Percentiles rank a stretch among this genome's conserved stretches.
Conservation (phyloP, 805 yeast genomes). For the Hanseniaspora valbyensis region DNA sequence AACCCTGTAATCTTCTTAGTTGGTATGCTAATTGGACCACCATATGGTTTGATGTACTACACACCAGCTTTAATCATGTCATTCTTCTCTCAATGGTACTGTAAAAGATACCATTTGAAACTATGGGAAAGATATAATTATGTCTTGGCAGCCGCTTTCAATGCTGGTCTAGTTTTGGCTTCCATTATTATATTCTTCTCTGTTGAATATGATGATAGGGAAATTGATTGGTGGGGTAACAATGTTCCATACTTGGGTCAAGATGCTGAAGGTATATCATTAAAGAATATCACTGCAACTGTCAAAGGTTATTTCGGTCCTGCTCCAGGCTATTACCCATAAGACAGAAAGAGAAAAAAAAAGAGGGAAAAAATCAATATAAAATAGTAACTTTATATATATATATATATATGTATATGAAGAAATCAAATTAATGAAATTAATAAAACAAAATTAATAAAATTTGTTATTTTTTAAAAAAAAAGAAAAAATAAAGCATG, state of each 20-base stretch:
- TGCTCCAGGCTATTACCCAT: conserved; percentile 28
- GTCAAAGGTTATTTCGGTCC: conserved; percentile 23
- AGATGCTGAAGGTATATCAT: conserved; percentile 19
- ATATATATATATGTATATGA: too few relatives aligned
- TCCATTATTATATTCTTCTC: conserved; percentile 45
- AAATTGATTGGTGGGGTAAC: conserved; percentile 51
- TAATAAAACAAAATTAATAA: too few relatives aligned
- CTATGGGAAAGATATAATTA: conserved; percentile 56
- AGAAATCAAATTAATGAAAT: too few relatives aligned
- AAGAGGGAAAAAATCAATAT: too few relatives aligned
- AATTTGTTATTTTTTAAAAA: too few relatives aligned
- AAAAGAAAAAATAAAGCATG: too few relatives aligned
- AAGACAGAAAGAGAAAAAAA: too few relatives aligned
- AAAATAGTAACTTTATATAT: too few relatives aligned
- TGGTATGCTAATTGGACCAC: conserved; percentile 42
- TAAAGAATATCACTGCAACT: conserved; percentile 17
- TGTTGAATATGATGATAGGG: conserved; percentile 38
- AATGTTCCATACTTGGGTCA: conserved; percentile 29
- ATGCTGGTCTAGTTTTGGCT: conserved; percentile 51
- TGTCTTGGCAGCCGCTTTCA: conserved; percentile 49
- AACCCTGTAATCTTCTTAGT: conserved; percentile 43
- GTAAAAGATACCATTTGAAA: conserved; percentile 37
- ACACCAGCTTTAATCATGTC: conserved; percentile 26
- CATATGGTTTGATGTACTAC: conserved; percentile 36
- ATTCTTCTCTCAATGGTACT: conserved; percentile 39